These are phyloP conservation scores for Rhodotorula diobovata DNA, from an alignment of 768 basidiomycete species.

Conservation along the genomic window DNA sequence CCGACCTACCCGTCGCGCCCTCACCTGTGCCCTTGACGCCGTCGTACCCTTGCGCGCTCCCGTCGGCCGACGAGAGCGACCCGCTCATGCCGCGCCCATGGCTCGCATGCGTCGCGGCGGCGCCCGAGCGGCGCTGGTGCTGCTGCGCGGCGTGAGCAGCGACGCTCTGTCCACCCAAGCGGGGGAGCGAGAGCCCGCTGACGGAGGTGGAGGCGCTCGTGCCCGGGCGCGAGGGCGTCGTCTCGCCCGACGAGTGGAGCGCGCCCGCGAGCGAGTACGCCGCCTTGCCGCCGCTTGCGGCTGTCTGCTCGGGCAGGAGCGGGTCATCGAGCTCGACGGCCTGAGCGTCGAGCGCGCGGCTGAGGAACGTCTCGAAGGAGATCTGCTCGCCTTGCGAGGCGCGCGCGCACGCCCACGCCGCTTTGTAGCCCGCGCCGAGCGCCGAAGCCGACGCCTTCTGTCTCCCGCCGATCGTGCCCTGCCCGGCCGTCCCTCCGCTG, in stretches of 20 bases:
- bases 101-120: no score
- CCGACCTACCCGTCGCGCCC: neutral
- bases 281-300: neutral
- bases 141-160: no score
- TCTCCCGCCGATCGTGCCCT: neutral
- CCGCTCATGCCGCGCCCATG: no score
- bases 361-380: neutral
- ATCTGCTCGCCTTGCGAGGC: neutral
- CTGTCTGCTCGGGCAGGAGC: neutral
- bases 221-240: no score
- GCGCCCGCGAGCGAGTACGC: neutral
- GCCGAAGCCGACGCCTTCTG: slow-evolving; percentile 5
- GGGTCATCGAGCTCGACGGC: neutral
- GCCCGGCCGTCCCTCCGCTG: no score
- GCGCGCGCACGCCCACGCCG: slow-evolving; percentile 19
- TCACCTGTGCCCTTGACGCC: neutral
- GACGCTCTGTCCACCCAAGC: no score
- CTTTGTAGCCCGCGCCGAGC: slow-evolving; percentile 32
- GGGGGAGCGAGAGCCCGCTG: no score
- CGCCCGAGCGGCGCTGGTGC: neutral
- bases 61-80: neutral
- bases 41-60: neutral
- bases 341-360: neutral
- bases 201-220: no score
- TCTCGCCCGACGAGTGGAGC: neutral